Conservation (phyloP, 2,329 filamentous ascomycete species). For the Blastomyces parvus region DNA sequence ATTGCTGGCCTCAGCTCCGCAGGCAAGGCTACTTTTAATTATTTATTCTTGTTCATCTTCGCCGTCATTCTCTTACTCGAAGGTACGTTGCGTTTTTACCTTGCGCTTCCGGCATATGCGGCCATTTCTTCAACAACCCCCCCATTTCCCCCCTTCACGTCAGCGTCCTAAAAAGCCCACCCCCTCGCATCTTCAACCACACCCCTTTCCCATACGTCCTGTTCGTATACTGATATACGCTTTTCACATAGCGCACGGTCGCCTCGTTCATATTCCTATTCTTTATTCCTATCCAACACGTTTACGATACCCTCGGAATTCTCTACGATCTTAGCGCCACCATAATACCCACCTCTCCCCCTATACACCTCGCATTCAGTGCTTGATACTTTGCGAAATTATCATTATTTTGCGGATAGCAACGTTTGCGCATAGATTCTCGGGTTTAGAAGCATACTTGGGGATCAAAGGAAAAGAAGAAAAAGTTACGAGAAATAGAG, state of each 20-base stretch:
- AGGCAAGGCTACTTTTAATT: slow-evolving; percentile 6
- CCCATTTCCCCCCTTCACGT: background rate
- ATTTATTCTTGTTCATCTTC: slow-evolving; percentile 18
- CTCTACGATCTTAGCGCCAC: background rate
- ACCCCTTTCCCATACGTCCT: background rate
- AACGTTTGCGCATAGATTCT: slow-evolving; percentile 4
- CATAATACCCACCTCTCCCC: background rate
- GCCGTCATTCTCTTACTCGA: slow-evolving; percentile 26
- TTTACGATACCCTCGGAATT: slow-evolving; percentile 1
- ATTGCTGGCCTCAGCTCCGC: slow-evolving; percentile 1
- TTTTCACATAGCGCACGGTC: slow-evolving; percentile 21
- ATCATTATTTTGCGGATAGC: slow-evolving; percentile 1
- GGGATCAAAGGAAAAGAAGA: background rate
- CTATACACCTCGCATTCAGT: slow-evolving; percentile 1
- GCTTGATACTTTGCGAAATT: slow-evolving; percentile 20
- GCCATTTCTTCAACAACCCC: background rate
- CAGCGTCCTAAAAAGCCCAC: background rate
- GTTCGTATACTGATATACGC: slow-evolving; percentile 15
- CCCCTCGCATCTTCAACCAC: slow-evolving; percentile 2
- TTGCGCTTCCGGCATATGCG: background rate
- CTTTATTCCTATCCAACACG: slow-evolving; percentile 10
- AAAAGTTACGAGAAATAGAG: slow-evolving; percentile 1
- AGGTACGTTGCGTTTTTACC: slow-evolving; percentile 22
- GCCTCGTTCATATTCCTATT: slow-evolving; percentile 21
- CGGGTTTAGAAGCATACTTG: slow-evolving; percentile 4